Evolutionary conservation across 2,329 filamentous ascomycete species (phyloP).

Genomic region (Aspergillus jensenii): DNA sequence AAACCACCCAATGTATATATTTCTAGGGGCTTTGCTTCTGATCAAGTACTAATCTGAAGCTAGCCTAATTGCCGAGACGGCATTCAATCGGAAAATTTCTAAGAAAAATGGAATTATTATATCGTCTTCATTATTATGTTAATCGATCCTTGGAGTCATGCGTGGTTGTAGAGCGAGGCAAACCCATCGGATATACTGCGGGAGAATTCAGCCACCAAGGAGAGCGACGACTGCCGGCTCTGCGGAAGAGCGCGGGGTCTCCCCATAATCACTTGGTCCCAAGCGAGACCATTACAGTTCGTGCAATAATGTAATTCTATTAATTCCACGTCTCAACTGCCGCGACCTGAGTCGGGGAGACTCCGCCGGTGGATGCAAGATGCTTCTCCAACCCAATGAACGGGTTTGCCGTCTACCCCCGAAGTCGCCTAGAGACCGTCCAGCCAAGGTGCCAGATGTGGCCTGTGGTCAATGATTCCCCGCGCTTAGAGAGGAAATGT

Average conservation of each 20-base stretch:
- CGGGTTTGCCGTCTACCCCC: neutral
- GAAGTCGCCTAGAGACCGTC: neutral
- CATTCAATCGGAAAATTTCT: no score
- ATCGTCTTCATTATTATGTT: neutral
- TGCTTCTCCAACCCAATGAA: neutral
- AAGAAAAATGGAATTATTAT: no score
- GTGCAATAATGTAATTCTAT: neutral
- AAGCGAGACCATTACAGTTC: no score
- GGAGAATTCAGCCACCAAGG: neutral
- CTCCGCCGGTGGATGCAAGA: neutral
- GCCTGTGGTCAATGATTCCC: neutral
- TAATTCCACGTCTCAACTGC: neutral
- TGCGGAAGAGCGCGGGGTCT: neutral
- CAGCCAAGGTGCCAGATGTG: neutral
- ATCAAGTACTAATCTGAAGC: no score
- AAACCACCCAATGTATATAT: no score
- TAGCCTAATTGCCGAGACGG: no score
- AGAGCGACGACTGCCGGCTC: neutral
- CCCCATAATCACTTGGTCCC: neutral
- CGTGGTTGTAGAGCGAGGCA: neutral
- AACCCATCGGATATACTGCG: neutral
- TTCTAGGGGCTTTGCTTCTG: no score
- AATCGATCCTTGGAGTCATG: neutral
- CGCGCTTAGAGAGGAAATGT: neutral
- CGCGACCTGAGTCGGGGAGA: neutral